Evolutionary conservation across 208 protist species (phyloP), one percentile per base, ranked within the genome.

Genomic region (Trypanosoma scelopori): DNA sequence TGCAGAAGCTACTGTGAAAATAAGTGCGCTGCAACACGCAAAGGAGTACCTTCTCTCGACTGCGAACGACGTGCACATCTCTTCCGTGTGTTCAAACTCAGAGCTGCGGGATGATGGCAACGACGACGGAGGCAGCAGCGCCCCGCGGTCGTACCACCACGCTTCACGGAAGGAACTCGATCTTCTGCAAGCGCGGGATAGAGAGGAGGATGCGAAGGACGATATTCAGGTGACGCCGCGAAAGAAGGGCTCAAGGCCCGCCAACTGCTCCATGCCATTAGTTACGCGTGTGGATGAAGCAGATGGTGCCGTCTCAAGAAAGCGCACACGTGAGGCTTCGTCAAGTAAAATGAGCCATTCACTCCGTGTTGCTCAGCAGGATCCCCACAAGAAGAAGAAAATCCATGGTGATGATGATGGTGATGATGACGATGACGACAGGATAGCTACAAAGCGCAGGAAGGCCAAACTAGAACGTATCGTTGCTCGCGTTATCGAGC

Each of bases 21-120:
- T 92, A 7, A 79, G 52, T 62, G 85, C 79, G 11, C 74, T 92
- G 15, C 79, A 92, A 62, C 83, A 84, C 25, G 85, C 84, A 11
- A 91, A 89, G 64, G 79, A 94, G 70, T 80, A 86, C 43, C 72
- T 94, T 69, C 63, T 78, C 55, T 78, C 84, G 0, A 76, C 81
- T 12, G 72, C 81, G 22, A 69, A 82, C 67, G 73, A 74, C 22
- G 74, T 81, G 20, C 69, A 73, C 45, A 9, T 66, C 23, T 64
- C 62, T 39, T 84, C 88, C 3, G 69, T 65, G 28, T 63, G 12
- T 32, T 42, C 66, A 22, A 65, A 57, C 16, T 32, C 49, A 15
- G 55, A 52, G 20, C 55, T 9, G 2, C 7, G 46, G n/a, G 53
- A 51, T 32, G 23, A 30, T 56, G 39, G n/a, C 7, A 18, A 11